Evolutionary conservation across 2,329 filamentous ascomycete species (phyloP).

Genomic region (Atkinsonella texensis): DNA sequence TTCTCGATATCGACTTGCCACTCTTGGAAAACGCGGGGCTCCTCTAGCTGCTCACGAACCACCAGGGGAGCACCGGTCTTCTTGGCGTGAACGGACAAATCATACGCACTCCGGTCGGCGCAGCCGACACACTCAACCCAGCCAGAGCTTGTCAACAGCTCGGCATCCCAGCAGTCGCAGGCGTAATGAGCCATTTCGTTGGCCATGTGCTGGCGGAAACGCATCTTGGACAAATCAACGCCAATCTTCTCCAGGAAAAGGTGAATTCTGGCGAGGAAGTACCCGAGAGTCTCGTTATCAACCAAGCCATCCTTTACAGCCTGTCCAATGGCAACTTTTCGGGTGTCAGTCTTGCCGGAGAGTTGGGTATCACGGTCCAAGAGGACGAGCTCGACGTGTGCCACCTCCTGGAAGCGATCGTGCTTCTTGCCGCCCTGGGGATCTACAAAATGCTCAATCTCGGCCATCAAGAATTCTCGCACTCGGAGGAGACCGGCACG

Average conservation of each 20-base stretch:
- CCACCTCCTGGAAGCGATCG: slow-evolving; percentile 72
- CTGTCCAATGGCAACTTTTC: slow-evolving; percentile 67
- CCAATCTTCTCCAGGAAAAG: slow-evolving; percentile 83
- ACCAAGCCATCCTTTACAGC: slow-evolving; percentile 74
- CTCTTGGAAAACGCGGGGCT: slow-evolving; percentile 71
- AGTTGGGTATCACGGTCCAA: slow-evolving; percentile 79
- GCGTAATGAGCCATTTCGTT: slow-evolving; percentile 80
- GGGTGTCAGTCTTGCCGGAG: slow-evolving; percentile 66
- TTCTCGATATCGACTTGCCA: slow-evolving; percentile 82
- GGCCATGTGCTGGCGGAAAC: slow-evolving; percentile 93
- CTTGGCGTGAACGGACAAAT: slow-evolving; percentile 83
- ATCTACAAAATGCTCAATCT: slow-evolving; percentile 98
- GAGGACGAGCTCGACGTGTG: slow-evolving; percentile 70
- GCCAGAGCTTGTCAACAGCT: slow-evolving; percentile 80
- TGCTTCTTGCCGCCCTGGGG: slow-evolving; percentile 93
- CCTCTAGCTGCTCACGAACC: slow-evolving; percentile 69
- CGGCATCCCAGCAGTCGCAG: slow-evolving; percentile 94
- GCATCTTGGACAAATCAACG: slow-evolving; percentile 74
- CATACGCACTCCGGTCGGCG: slow-evolving; percentile 90
- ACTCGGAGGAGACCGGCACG: slow-evolving; percentile 84
- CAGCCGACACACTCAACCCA: slow-evolving; percentile 99
- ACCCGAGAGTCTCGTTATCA: slow-evolving; percentile 95
- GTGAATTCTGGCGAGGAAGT: slow-evolving; percentile 91
- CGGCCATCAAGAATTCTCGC: slow-evolving; percentile 95
- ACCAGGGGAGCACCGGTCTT: slow-evolving; percentile 79